Evolutionary conservation across 768 basidiomycete genomes (phyloP).

Genomic region (Hygrophoropsis aurantiaca): DNA sequence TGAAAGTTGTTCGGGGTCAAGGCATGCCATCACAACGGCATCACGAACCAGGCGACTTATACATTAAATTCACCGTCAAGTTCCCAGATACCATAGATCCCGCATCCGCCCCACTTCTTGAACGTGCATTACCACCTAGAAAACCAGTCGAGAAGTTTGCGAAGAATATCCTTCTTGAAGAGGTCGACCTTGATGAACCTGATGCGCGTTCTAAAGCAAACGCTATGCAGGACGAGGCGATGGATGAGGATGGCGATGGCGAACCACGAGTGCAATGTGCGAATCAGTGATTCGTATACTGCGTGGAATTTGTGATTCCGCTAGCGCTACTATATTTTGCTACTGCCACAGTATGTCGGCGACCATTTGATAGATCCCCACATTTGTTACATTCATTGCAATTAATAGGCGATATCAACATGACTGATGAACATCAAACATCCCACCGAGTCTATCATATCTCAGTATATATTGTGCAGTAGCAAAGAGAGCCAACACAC

Average conservation of each 20-base stretch:
- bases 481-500: conserved; percentile 6
- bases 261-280: conserved; percentile 96
- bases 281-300: conserved; percentile 58
- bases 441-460: conserved; percentile 29
- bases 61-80: conserved; percentile 78
- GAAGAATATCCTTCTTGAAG: conserved; percentile 74
- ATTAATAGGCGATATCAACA: conserved; percentile 24
- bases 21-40: conserved; percentile 99
- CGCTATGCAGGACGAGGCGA: conserved; percentile 66
- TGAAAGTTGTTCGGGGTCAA: conserved; percentile 91
- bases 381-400: conserved; percentile 28
- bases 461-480: background rate
- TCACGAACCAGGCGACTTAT: conserved; percentile 94
- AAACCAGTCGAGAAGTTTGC: conserved; percentile 62
- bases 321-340: conserved; percentile 13
- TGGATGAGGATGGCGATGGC: conserved; percentile 90
- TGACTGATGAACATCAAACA: conserved; percentile 7
- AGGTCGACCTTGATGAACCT: conserved; percentile 79
- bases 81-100: conserved; percentile 86
- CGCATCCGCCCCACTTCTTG: conserved; percentile 67
- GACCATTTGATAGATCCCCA: conserved; percentile 25
- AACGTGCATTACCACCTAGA: conserved; percentile 83
- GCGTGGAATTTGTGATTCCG: conserved; percentile 16
- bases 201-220: conserved; percentile 54
- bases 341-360: conserved; percentile 18